These are phyloP conservation scores for Aspergillus candidus DNA, from an alignment of 2,329 filamentous ascomycete species.

Conservation along the genomic window DNA sequence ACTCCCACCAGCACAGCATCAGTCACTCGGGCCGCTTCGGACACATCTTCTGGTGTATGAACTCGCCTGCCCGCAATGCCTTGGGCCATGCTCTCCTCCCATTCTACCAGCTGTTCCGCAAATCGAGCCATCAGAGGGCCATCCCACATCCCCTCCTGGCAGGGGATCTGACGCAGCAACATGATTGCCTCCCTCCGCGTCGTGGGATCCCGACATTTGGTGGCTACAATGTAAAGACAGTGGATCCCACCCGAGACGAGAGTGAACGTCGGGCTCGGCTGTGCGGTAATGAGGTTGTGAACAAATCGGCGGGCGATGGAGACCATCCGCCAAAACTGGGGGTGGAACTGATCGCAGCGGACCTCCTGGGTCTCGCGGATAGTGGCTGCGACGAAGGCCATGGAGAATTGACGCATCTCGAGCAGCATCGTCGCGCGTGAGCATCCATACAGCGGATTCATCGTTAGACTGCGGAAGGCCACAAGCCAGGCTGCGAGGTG, in stretches of 20 bases:
- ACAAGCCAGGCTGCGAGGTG: too few relatives aligned
- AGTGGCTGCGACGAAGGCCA: neutral
- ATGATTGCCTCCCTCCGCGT: constrained; percentile 1
- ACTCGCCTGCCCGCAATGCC: too few relatives aligned
- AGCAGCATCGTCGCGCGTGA: neutral
- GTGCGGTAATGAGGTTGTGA: neutral
- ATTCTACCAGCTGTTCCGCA: neutral
- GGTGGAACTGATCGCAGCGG: neutral
- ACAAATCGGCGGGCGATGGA: neutral
- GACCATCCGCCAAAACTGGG: constrained; percentile 1
- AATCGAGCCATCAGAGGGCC: constrained; percentile 1
- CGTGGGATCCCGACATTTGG: neutral
- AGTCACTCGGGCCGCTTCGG: constrained; percentile 1
- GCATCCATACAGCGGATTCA: too few relatives aligned
- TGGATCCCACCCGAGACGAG: constrained; percentile 2
- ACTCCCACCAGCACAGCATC: constrained; percentile 1
- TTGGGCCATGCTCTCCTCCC: neutral
- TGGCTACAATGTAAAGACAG: constrained; percentile 1
- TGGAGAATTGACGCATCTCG: constrained; percentile 1
- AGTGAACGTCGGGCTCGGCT: neutral
- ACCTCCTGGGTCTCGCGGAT: neutral
- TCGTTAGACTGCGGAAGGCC: too few relatives aligned
- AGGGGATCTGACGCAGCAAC: neutral
- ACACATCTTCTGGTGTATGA: neutral
- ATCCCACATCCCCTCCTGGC: constrained; percentile 7